Conservation (phyloP, 2,329 filamentous ascomycete genomes). For the Colletotrichum spaethianum region DNA sequence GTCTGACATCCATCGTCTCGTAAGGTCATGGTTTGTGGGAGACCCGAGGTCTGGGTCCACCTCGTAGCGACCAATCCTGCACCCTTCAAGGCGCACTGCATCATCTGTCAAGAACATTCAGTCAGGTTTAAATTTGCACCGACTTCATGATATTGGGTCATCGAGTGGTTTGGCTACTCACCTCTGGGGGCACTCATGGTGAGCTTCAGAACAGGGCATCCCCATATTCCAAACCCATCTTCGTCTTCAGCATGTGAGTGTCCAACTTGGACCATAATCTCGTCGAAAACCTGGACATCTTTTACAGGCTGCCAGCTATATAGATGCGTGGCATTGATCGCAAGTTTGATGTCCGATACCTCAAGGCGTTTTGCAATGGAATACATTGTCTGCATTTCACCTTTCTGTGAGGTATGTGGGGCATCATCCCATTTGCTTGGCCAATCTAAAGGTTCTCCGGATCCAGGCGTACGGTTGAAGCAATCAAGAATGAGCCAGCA, state of each 20-base stretch:
- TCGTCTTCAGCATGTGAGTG: neutral
- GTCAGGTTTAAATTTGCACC: neutral
- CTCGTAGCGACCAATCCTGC: conserved; percentile 9
- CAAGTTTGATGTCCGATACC: neutral
- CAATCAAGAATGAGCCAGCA: conserved; percentile 8
- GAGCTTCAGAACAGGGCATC: neutral
- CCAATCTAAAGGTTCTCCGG: neutral
- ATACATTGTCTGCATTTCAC: conserved; percentile 2
- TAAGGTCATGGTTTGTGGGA: neutral
- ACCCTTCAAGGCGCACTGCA: neutral
- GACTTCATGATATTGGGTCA: too few relatives aligned
- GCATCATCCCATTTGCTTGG: neutral
- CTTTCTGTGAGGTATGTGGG: neutral
- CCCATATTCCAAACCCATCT: neutral
- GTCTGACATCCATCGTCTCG: conserved; percentile 18
- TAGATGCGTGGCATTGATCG: conserved; percentile 8
- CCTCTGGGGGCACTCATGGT: neutral
- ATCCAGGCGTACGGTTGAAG: neutral
- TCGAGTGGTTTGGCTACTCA: neutral
- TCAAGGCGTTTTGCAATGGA: neutral
- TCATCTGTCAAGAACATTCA: neutral
- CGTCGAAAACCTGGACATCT: conserved; percentile 9
- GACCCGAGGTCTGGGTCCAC: conserved; percentile 5
- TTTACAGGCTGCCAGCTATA: neutral
- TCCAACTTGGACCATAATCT: conserved; percentile 25